Evolutionary conservation across 345 rosid species (phyloP).

Genomic region (Anastatica hierochuntica): DNA sequence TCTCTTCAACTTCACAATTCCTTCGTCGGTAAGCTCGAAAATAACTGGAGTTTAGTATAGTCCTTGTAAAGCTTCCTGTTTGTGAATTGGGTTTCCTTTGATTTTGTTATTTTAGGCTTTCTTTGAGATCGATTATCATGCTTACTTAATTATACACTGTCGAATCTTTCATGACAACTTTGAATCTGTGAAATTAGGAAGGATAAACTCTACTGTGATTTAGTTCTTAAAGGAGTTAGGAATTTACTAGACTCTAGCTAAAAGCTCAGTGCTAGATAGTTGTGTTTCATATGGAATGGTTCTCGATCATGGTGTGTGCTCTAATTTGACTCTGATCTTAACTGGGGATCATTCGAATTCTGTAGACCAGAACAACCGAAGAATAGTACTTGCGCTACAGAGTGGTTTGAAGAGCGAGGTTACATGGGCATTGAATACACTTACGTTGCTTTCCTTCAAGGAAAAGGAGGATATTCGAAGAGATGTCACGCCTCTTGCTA

Average conservation of each 20-base stretch:
- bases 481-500: conserved; percentile 71
- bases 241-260: neutral
- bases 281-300: neutral
- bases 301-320: neutral
- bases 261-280: neutral
- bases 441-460: conserved; percentile 87
- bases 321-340: neutral
- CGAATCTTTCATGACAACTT: neutral
- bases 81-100: neutral
- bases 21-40: conserved; percentile 49
- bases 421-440: conserved; percentile 89
- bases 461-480: conserved; percentile 84
- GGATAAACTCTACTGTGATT: neutral
- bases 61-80: neutral
- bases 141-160: neutral
- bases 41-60: too few relatives aligned
- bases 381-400: conserved; percentile 92
- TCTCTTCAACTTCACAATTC: conserved; percentile 83
- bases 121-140: neutral
- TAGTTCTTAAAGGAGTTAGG: neutral
- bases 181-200: neutral
- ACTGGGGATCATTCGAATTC: neutral
- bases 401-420: conserved; percentile 95
- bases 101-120: neutral
- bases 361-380: conserved; percentile 69